Percentiles rank a stretch among this genome's conserved stretches.
Conservation (phyloP, 345 rosid genomes). For the Ricinus communis region DNA sequence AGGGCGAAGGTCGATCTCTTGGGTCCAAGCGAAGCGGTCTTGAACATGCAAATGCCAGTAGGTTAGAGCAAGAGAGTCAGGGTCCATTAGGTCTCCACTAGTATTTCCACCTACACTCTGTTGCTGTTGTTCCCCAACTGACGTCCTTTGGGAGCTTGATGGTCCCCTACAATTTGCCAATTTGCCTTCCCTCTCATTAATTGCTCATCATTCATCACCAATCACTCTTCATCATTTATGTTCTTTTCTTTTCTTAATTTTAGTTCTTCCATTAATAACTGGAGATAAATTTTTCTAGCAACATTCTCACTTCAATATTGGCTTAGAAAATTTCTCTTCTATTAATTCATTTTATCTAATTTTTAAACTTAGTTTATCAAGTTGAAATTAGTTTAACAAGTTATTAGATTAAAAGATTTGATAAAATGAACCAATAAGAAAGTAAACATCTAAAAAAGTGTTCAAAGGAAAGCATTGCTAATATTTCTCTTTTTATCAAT, state of each 20-base stretch:
- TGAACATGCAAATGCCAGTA: constrained; percentile 94
- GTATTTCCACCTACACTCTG: constrained; percentile 21
- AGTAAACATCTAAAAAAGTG: too few species aligned
- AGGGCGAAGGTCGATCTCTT: constrained; percentile 84
- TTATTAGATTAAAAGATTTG: too few species aligned
- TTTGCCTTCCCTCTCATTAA: constrained; percentile 7
- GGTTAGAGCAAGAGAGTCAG: constrained; percentile 82
- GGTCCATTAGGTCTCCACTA: constrained; percentile 58
- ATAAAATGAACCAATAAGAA: too few species aligned
- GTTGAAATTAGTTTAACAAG: too few species aligned
- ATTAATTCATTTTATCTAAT: too few species aligned
- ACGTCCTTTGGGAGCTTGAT: constrained; percentile 39
- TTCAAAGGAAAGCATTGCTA: too few species aligned
- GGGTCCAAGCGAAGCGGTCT: constrained; percentile 87
- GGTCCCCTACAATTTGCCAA: constrained; percentile 49
- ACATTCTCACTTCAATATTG: too few species aligned
- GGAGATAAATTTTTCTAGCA: too few species aligned
- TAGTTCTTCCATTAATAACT: neutral
- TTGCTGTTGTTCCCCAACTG: constrained; percentile 48
- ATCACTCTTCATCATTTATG: neutral
- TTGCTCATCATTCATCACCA: constrained; percentile 8
- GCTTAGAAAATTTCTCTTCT: too few species aligned
- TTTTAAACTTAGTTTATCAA: too few species aligned
- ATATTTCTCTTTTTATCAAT: too few species aligned
- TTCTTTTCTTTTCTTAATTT: neutral